Conservation (phyloP, 1,284 basidiomycete genomes). For the Fistulinella cinereoalba region DNA sequence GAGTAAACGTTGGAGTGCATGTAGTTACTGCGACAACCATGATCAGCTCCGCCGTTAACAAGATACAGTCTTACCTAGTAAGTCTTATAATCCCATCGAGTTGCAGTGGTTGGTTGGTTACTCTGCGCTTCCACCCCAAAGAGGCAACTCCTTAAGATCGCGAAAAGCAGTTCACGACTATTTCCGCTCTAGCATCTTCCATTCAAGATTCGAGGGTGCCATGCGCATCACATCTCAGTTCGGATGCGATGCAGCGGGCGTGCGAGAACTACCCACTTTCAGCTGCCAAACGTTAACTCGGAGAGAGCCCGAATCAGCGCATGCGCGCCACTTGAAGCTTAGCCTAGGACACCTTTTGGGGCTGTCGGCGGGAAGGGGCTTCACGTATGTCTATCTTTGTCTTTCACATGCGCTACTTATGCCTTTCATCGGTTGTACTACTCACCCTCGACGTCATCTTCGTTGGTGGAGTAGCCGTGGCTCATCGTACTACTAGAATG, state of each 20-base stretch:
- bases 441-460: slow-evolving; percentile 9
- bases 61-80: no score
- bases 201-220: slow-evolving; percentile 14
- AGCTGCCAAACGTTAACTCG: no score
- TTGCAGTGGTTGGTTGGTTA: no score
- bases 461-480: no score
- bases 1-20: slow-evolving; percentile 6
- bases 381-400: slow-evolving; percentile 6
- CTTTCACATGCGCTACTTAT: slow-evolving; percentile 6
- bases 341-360: slow-evolving; percentile 5
- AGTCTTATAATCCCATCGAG: no score
- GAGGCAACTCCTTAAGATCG: slow-evolving; percentile 19
- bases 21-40: slow-evolving; percentile 2
- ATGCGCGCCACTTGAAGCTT: no score
- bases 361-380: not conserved
- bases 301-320: no score
- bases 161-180: slow-evolving; percentile 12
- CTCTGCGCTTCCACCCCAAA: slow-evolving; percentile 6
- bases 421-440: slow-evolving; percentile 8
- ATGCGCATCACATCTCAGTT: not conserved
- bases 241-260: slow-evolving; percentile 13
- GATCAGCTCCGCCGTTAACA: not conserved
- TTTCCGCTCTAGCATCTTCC: slow-evolving; percentile 12
- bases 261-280: slow-evolving; percentile 12
- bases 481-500: not conserved